phyloP scores from a whole-genome alignment of 768 basidiomycete genomes.

The Boletus patriciae region DNA sequence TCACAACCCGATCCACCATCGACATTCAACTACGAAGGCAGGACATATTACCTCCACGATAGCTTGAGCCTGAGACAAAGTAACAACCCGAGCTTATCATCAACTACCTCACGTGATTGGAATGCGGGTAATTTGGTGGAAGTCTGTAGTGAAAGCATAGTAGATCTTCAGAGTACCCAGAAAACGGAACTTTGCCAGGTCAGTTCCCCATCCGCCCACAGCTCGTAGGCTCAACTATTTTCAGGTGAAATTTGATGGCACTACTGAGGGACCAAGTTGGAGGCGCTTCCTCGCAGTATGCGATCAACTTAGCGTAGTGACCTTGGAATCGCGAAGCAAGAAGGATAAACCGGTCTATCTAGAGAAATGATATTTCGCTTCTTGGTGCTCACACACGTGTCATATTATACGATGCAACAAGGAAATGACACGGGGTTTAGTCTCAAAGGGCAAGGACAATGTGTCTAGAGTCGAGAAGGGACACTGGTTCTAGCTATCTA shows the following conservation, averaged over 20 bases:
- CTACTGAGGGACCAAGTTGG: conserved; percentile 45
- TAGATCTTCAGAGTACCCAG: conserved; percentile 56
- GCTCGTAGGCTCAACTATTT: conserved; percentile 1
- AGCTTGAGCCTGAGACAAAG: conserved; percentile 51
- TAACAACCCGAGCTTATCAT: conserved; percentile 23
- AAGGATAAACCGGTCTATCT: conserved; percentile 11
- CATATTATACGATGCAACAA: not conserved
- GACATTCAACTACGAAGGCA: conserved; percentile 36
- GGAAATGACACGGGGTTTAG: not conserved
- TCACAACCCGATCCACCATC: conserved; percentile 51
- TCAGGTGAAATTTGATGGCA: conserved; percentile 49
- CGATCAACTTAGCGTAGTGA: conserved; percentile 41
- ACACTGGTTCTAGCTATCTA: conserved; percentile 21
- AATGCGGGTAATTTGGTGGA: conserved; percentile 1
- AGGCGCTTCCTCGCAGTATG: conserved; percentile 42
- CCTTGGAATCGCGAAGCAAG: conserved; percentile 29
- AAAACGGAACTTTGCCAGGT: conserved; percentile 58
- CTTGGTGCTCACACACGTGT: not conserved
- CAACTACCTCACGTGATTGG: conserved; percentile 2
- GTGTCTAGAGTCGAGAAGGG: no score
- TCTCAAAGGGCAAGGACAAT: not conserved
- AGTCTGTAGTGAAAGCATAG: conserved; percentile 45
- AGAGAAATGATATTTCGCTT: conserved; percentile 7
- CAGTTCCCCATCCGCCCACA: conserved; percentile 12
- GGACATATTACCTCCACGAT: conserved; percentile 47